phyloP scores from a whole-genome alignment of 805 yeast species.

The Jamesozyma jinghongensis region DNA sequence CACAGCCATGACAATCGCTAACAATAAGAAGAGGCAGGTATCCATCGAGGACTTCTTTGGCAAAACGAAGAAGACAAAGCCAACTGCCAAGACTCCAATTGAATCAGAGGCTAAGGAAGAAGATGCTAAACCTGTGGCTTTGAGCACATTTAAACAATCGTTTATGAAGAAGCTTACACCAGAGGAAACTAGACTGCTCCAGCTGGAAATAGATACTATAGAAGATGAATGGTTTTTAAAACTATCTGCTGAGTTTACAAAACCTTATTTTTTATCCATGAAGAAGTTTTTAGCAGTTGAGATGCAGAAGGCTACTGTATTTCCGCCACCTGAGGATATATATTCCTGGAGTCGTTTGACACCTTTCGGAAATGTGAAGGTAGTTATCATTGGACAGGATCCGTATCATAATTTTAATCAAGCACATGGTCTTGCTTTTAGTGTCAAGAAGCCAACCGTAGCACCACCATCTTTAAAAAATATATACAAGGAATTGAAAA shows the following conservation, averaged over 20 bases:
- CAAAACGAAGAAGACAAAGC: constrained; percentile 7
- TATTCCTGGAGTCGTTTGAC: constrained; percentile 91
- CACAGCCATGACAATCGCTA: constrained; percentile 2
- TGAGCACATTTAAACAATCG: not conserved
- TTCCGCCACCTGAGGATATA: constrained; percentile 69
- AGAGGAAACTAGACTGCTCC: constrained; percentile 1
- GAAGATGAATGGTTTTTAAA: constrained; percentile 72
- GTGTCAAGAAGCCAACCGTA: constrained; percentile 74
- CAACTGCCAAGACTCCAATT: no score
- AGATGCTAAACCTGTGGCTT: not conserved
- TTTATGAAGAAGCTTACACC: not conserved
- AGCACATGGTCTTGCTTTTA: constrained; percentile 95
- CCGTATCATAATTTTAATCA: constrained; percentile 91
- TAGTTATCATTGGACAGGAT: constrained; percentile 86
- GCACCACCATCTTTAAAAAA: constrained; percentile 85
- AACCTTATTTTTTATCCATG: constrained; percentile 72
- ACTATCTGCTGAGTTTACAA: constrained; percentile 61
- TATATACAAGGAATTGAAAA: constrained; percentile 69
- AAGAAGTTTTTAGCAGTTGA: constrained; percentile 54
- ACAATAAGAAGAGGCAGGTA: constrained; percentile 6
- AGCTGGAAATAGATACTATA: constrained; percentile 55
- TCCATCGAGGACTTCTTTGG: constrained; percentile 15
- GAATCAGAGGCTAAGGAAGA: not conserved
- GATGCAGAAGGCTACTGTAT: constrained; percentile 37
- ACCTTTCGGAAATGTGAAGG: constrained; percentile 63